phyloP scores from a whole-genome alignment of 768 basidiomycete genomes.

The Multifurca ochricompacta region DNA sequence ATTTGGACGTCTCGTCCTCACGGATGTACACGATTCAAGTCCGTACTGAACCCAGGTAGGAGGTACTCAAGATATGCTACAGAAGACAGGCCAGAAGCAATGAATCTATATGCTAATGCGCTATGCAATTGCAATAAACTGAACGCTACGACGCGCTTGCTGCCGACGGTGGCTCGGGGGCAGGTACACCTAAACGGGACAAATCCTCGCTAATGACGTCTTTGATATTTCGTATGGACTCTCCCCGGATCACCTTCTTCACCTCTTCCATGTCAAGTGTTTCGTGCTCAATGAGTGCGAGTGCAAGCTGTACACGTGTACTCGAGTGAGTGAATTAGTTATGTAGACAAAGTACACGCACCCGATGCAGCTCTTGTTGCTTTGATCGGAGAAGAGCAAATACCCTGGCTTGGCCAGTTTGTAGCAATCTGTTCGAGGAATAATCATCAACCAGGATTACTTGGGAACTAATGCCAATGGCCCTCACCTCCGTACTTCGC shows the following conservation, averaged over 20 bases:
- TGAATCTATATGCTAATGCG: constrained; percentile 5
- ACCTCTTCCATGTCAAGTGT: constrained; percentile 87
- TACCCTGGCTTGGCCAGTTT: constrained; percentile 62
- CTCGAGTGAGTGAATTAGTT: neutral
- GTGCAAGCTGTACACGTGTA: constrained; percentile 55
- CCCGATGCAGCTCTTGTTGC: constrained; percentile 69
- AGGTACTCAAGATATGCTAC: constrained; percentile 3
- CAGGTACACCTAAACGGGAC: constrained; percentile 6
- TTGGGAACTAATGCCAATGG: neutral
- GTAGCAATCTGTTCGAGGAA: constrained; percentile 22
- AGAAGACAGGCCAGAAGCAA: neutral
- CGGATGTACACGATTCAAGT: neutral
- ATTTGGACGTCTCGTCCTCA: neutral
- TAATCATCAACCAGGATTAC: neutral
- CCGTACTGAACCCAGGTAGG: neutral
- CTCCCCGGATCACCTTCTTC: constrained; percentile 73
- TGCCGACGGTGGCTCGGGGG: constrained; percentile 3
- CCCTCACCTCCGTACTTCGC: constrained; percentile 74
- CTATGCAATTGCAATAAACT: too few relatives aligned
- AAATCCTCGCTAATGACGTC: constrained; percentile 58
- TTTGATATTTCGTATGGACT: constrained; percentile 62
- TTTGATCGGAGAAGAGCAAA: constrained; percentile 53
- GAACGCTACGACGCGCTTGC: constrained; percentile 6
- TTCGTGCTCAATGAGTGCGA: constrained; percentile 91
- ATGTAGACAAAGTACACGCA: constrained; percentile 28